phyloP scores from a whole-genome alignment of 306 rosid genomes.

The Cucurbita argyrosperma region DNA sequence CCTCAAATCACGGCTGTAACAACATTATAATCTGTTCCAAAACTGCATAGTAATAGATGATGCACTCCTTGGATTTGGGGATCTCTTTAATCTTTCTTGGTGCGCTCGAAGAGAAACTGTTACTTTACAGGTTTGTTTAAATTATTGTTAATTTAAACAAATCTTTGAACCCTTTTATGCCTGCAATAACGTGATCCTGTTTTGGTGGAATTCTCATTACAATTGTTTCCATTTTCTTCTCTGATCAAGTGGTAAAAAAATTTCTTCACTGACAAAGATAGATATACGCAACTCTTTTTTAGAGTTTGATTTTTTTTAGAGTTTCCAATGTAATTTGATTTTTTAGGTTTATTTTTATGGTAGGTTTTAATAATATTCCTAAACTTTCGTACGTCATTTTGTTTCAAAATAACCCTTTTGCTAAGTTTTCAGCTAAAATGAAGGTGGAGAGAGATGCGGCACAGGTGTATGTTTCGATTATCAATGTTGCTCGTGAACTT shows the following conservation, averaged over 20 bases:
- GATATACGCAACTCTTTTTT: too few relatives aligned
- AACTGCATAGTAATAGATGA: neutral
- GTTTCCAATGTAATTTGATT: too few relatives aligned
- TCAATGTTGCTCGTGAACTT: too few relatives aligned
- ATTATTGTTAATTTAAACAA: neutral
- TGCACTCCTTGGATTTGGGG: neutral
- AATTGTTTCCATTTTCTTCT: neutral
- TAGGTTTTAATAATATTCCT: too few relatives aligned
- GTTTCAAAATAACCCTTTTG: too few relatives aligned
- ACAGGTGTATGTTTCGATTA: too few relatives aligned
- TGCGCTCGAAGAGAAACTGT: neutral
- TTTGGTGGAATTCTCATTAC: neutral
- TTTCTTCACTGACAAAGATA: neutral
- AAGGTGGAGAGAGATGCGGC: too few relatives aligned
- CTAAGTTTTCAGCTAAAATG: too few relatives aligned
- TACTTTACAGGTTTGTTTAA: neutral
- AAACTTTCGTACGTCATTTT: neutral
- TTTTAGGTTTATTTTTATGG: too few relatives aligned
- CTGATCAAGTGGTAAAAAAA: neutral
- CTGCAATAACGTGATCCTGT: neutral
- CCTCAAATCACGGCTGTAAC: neutral
- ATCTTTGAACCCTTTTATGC: neutral
- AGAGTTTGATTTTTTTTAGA: too few relatives aligned
- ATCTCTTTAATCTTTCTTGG: neutral
- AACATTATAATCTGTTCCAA: neutral